These are phyloP conservation scores for Stagonosporopsis tanaceti DNA, from an alignment of 2,329 filamentous ascomycete genomes.

Conservation along the genomic window DNA sequence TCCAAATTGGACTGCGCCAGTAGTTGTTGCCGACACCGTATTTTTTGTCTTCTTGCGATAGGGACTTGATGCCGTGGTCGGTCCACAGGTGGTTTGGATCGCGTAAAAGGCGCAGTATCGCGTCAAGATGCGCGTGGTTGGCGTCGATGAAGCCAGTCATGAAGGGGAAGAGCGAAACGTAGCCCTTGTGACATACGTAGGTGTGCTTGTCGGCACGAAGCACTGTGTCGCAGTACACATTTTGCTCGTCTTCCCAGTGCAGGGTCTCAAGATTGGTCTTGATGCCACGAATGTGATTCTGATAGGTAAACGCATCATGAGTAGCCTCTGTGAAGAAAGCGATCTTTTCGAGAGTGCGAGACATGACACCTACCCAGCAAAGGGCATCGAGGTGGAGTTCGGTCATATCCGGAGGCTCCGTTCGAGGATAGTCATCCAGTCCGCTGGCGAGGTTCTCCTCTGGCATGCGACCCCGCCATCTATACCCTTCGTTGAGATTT, in stretches of 20 bases:
- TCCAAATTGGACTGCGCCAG: constrained; percentile 94
- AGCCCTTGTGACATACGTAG: constrained; percentile 92
- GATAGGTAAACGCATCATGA: constrained; percentile 76
- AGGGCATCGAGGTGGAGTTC: constrained; percentile 94
- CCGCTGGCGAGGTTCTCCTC: constrained; percentile 87
- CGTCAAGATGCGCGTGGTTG: constrained; percentile 75
- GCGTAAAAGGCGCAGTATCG: constrained; percentile 75
- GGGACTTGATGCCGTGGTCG: constrained; percentile 80
- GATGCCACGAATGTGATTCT: constrained; percentile 74
- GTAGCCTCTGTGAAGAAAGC: constrained; percentile 73
- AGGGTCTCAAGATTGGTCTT: constrained; percentile 84
- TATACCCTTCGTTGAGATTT: constrained; percentile 76
- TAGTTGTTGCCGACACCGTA: constrained; percentile 94
- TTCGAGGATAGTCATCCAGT: constrained; percentile 90
- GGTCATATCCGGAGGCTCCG: constrained; percentile 87
- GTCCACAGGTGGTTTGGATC: constrained; percentile 87
- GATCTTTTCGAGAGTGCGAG: constrained; percentile 78
- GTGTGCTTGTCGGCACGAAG: constrained; percentile 85
- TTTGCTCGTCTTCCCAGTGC: constrained; percentile 84
- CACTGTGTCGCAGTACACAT: constrained; percentile 89
- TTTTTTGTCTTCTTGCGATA: constrained; percentile 78
- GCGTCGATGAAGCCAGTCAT: constrained; percentile 78
- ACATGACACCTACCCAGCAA: constrained; percentile 96
- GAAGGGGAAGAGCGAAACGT: constrained; percentile 91
- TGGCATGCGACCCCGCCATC: constrained; percentile 87